Evolutionary conservation across 2,329 filamentous ascomycete species (phyloP).

Genomic region (Neonectria hederae): DNA sequence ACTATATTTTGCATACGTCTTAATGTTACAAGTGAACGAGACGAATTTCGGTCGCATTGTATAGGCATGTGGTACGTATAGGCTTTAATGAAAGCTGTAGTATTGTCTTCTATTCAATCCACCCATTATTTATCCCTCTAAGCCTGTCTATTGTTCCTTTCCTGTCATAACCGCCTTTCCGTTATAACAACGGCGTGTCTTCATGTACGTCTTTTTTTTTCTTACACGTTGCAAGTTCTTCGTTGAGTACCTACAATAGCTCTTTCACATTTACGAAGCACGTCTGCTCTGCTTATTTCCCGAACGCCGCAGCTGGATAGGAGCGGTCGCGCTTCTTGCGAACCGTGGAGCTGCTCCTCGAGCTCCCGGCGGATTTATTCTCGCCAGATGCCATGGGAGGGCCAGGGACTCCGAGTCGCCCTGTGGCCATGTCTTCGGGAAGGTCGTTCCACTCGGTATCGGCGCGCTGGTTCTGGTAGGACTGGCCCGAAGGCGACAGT

Average conservation of each 20-base stretch:
- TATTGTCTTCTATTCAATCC: not conserved
- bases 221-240: conserved; percentile 2
- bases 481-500: conserved; percentile 49
- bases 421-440: conserved; percentile 65
- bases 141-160: conserved; percentile 3
- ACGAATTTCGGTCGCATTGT: not conserved
- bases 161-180: not conserved
- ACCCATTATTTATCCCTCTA: not conserved
- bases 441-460: conserved; percentile 74
- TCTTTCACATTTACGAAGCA: not conserved
- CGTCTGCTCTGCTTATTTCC: conserved; percentile 45
- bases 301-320: conserved; percentile 71
- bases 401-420: conserved; percentile 40
- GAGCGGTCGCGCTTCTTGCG: conserved; percentile 68
- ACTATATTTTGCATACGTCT: not conserved
- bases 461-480: conserved; percentile 68
- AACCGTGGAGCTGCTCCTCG: conserved; percentile 63
- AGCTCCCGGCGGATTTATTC: conserved; percentile 56
- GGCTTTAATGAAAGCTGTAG: not conserved
- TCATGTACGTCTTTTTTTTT: conserved; percentile 1
- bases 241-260: too few relatives aligned
- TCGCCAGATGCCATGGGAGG: conserved; percentile 44
- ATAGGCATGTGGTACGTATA: not conserved
- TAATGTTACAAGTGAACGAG: not conserved
- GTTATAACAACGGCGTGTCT: not conserved